phyloP scores from a whole-genome alignment of 139 green algal genomes.

The Trebouxia sp. region DNA sequence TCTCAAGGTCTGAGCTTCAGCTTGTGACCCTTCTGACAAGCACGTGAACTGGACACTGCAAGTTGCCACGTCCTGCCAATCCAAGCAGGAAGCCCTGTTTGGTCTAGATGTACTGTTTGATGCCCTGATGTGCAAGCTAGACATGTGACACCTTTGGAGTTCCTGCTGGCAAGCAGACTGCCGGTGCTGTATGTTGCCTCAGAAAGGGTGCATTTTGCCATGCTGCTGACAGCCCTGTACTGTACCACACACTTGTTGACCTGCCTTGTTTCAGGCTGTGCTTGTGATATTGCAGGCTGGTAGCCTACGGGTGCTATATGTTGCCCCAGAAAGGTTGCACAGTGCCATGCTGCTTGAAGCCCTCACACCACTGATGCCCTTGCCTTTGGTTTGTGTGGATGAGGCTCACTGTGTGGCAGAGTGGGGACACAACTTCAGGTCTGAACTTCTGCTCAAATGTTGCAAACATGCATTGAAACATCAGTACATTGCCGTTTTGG shows the following conservation, averaged over 20 bases:
- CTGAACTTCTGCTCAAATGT: background rate
- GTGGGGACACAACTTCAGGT: conserved; percentile 95
- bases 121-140: no score
- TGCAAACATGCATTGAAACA: background rate
- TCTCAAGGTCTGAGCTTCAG: conserved; percentile 31
- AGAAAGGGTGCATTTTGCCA: no score
- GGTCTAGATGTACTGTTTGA: no score
- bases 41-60: no score
- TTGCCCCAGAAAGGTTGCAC: conserved; percentile 87
- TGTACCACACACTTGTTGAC: background rate
- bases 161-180: no score
- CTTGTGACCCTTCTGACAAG: background rate
- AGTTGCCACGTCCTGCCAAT: no score
- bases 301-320: conserved; percentile 78
- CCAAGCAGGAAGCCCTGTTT: no score
- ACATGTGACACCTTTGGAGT: no score
- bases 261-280: background rate
- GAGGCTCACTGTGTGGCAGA: conserved; percentile 93
- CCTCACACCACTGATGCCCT: conserved; percentile 53
- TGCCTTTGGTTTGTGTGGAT: conserved; percentile 76
- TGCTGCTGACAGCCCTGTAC: no score
- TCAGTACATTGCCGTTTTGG: no score
- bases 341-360: conserved; percentile 67
- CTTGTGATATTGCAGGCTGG: conserved; percentile 30
- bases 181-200: no score